These are phyloP conservation scores for Apophysomyces sp. DNA, from an alignment of 371 early-diverging fungal species.

Conservation along the genomic window DNA sequence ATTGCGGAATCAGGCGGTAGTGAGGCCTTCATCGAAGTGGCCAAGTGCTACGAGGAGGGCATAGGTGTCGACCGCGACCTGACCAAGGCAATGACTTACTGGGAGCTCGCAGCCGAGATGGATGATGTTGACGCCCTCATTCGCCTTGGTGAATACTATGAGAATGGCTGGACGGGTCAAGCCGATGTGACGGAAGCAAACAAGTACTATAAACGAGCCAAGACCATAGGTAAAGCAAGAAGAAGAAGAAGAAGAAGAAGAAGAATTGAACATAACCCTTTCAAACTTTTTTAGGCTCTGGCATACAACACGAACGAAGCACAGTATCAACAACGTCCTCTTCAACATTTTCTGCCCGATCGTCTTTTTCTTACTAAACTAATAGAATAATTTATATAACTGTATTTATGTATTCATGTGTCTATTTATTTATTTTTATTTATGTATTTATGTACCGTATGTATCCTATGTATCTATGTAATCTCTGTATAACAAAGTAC, in stretches of 20 bases:
- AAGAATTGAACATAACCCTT: background rate
- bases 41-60: conserved; percentile 26
- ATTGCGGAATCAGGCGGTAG: conserved; percentile 14
- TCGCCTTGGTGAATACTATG: conserved; percentile 25
- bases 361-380: background rate
- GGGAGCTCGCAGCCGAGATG: conserved; percentile 32
- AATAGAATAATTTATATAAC: background rate
- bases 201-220: conserved; percentile 5
- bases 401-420: no score
- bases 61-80: conserved; percentile 17
- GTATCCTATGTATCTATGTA: no score
- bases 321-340: background rate
- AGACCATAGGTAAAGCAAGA: background rate
- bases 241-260: background rate
- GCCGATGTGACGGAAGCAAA: conserved; percentile 5
- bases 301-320: background rate
- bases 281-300: background rate
- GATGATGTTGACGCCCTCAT: conserved; percentile 19
- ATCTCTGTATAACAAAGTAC: no score
- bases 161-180: conserved; percentile 19
- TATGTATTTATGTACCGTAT: background rate
- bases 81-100: conserved; percentile 22
- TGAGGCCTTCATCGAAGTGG: conserved; percentile 17
- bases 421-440: background rate
- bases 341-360: background rate